phyloP scores from a whole-genome alignment of 2,329 filamentous ascomycete genomes.

The Stachybotrys chlorohalonatus region DNA sequence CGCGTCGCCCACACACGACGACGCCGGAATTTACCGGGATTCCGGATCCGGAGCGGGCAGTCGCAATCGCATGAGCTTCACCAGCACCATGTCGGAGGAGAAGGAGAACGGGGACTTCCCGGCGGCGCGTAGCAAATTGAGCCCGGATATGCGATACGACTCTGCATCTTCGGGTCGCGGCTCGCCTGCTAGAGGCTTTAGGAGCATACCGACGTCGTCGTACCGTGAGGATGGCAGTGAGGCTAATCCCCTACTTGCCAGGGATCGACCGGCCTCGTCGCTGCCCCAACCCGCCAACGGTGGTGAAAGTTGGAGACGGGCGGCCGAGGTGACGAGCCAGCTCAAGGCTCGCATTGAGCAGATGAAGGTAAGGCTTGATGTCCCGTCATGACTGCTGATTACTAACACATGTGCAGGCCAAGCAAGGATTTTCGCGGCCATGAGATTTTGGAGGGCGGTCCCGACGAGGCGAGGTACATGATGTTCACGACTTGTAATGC shows the following conservation, averaged over 20 bases:
- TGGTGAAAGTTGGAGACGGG: conserved; percentile 87
- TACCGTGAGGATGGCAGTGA: conserved; percentile 24
- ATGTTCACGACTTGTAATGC: not conserved
- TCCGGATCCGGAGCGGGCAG: conserved; percentile 27
- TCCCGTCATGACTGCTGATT: not conserved
- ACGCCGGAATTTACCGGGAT: conserved; percentile 51
- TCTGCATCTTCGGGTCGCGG: conserved; percentile 45
- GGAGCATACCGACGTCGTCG: conserved; percentile 20
- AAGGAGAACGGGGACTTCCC: conserved; percentile 59
- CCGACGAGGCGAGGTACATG: not conserved
- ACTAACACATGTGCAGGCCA: conserved; percentile 25
- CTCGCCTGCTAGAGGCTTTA: conserved; percentile 49
- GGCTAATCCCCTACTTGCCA: conserved; percentile 11
- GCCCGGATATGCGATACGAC: conserved; percentile 44
- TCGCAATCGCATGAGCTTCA: conserved; percentile 50
- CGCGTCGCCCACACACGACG: conserved; percentile 47
- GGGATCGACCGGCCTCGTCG: conserved; percentile 24
- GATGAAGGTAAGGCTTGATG: conserved; percentile 63
- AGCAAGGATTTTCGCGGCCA: conserved; percentile 40
- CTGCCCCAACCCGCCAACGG: conserved; percentile 25
- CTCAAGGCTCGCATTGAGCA: conserved; percentile 95
- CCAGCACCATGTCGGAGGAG: conserved; percentile 62
- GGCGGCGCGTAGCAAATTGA: conserved; percentile 42
- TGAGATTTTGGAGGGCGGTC: conserved; percentile 4
- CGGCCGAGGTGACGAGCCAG: conserved; percentile 95